phyloP scores from a whole-genome alignment of 2,329 filamentous ascomycete genomes.

The Claviceps sp. region DNA sequence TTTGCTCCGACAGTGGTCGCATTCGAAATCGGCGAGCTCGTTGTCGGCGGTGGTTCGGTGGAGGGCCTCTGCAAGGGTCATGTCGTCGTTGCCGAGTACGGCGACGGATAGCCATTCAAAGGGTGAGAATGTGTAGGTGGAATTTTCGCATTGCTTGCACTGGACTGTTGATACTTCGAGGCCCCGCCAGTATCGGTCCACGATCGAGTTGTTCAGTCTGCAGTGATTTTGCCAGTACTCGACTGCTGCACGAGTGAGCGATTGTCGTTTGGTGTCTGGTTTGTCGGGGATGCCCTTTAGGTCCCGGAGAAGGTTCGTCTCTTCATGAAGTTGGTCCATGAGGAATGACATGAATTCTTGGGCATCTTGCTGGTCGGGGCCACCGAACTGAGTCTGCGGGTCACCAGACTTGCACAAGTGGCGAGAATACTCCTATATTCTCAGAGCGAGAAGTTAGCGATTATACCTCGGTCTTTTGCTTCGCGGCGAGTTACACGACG shows the following conservation, averaged over 20 bases:
- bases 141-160: constrained; percentile 46
- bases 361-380: constrained; percentile 72
- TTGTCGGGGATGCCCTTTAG: constrained; percentile 18
- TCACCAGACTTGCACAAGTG: constrained; percentile 21
- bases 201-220: constrained; percentile 57
- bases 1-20: constrained; percentile 58
- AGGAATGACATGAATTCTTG: constrained; percentile 82
- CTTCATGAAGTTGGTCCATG: constrained; percentile 69
- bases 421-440: constrained; percentile 38
- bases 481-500: constrained; percentile 11
- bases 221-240: constrained; percentile 64
- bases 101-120: constrained; percentile 42
- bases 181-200: constrained; percentile 69
- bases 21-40: constrained; percentile 54
- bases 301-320: constrained; percentile 56
- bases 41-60: constrained; percentile 57
- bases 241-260: constrained; percentile 42
- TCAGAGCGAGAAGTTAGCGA: neutral
- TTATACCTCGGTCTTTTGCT: neutral
- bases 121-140: constrained; percentile 28
- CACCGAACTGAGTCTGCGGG: constrained; percentile 43
- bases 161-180: constrained; percentile 60
- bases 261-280: constrained; percentile 20
- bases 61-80: constrained; percentile 48
- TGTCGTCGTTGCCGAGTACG: constrained; percentile 18